Evolutionary conservation across 164 flowering plant species (phyloP).

Genomic region (Buxus sempervirens): DNA sequence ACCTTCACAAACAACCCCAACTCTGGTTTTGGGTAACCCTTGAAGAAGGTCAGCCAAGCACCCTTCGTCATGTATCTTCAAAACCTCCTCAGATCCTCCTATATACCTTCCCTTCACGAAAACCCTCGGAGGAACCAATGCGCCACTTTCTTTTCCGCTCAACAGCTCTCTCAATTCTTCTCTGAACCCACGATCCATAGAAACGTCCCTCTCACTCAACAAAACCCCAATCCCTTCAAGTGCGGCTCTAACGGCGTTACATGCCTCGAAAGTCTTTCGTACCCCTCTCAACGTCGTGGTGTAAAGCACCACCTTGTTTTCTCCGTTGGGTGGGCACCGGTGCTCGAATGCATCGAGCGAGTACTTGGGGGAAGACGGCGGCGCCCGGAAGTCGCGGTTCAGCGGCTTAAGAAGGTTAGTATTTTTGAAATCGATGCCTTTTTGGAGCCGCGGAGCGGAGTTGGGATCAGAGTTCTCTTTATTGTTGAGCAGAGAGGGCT

Average conservation of each 20-base stretch:
- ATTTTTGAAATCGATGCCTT: not conserved
- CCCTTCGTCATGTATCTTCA: conserved; percentile 69
- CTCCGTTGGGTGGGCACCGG: conserved; percentile 61
- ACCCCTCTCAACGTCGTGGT: conserved; percentile 79
- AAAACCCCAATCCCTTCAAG: conserved; percentile 50
- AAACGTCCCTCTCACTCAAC: conserved; percentile 70
- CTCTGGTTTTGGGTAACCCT: conserved; percentile 53
- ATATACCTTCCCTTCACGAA: conserved; percentile 78
- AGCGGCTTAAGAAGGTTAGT: conserved; percentile 9
- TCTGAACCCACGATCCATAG: conserved; percentile 80
- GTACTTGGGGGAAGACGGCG: not conserved
- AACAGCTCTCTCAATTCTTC: conserved; percentile 67
- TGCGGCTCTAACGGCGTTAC: conserved; percentile 65
- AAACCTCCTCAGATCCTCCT: conserved; percentile 85
- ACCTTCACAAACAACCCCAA: conserved; percentile 62
- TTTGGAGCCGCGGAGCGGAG: conserved; percentile 17
- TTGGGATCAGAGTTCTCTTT: conserved; percentile 23
- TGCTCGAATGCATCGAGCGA: conserved; percentile 32
- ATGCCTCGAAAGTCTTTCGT: conserved; percentile 72
- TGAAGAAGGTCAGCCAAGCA: conserved; percentile 39
- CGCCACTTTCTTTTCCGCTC: conserved; percentile 32
- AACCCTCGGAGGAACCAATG: conserved; percentile 52
- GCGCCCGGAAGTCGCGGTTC: conserved; percentile 5
- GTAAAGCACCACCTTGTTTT: conserved; percentile 67
- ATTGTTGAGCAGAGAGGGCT: conserved; percentile 1